phyloP scores from a whole-genome alignment of 1,139 yeast species.

The Lipomyces yarrowii region DNA sequence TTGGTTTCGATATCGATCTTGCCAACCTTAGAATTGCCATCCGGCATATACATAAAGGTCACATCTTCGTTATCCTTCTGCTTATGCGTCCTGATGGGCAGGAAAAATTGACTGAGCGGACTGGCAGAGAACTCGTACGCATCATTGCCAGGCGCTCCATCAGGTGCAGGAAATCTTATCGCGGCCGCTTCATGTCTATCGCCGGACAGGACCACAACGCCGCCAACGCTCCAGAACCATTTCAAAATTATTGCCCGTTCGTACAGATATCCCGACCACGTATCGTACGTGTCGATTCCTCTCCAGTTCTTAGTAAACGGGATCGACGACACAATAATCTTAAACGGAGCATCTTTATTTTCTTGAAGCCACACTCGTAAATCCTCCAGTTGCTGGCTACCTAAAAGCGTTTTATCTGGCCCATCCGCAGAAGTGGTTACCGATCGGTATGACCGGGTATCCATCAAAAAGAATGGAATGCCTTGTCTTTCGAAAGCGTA shows the following conservation, averaged over 20 bases:
- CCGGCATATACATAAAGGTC: conserved; percentile 30
- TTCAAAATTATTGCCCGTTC: conserved; percentile 27
- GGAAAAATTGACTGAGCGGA: conserved; percentile 32
- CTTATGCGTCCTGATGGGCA: conserved; percentile 29
- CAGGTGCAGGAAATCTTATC: conserved; percentile 30
- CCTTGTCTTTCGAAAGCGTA: conserved; percentile 31
- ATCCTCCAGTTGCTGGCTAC: conserved; percentile 27
- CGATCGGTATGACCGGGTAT: conserved; percentile 30
- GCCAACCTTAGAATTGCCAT: conserved; percentile 32
- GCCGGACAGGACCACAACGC: conserved; percentile 30
- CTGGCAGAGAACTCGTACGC: conserved; percentile 34
- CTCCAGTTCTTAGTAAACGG: conserved; percentile 35
- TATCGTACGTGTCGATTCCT: conserved; percentile 26
- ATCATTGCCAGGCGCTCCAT: conserved; percentile 7
- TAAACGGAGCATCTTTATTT: conserved; percentile 28
- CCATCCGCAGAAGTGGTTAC: conserved; percentile 22
- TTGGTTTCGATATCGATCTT: conserved; percentile 23
- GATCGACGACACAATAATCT: conserved; percentile 31
- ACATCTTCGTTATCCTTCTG: conserved; percentile 27
- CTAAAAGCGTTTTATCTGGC: conserved; percentile 32
- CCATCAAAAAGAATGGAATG: conserved; percentile 31
- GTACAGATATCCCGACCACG: conserved; percentile 34
- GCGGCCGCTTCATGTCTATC: conserved; percentile 35
- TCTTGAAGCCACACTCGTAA: conserved; percentile 26
- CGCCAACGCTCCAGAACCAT: conserved; percentile 25